These are phyloP conservation scores for Lichtheimia corymbifera DNA, from an alignment of 371 early-diverging fungal species.

Conservation along the genomic window DNA sequence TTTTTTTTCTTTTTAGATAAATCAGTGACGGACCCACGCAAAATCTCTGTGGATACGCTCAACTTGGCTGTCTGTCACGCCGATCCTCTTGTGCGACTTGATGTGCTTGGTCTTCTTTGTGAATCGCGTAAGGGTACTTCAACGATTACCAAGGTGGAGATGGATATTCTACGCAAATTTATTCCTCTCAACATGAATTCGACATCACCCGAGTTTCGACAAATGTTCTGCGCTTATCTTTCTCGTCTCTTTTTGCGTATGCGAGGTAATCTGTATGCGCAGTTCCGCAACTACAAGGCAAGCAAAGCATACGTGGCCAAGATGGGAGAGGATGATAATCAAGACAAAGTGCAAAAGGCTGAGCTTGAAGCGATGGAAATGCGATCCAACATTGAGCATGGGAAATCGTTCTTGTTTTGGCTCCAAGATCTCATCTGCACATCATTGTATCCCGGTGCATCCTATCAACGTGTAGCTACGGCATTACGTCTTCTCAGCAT, in stretches of 20 bases:
- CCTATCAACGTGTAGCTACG: slow-evolving; percentile 64
- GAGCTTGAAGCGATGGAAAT: slow-evolving; percentile 16
- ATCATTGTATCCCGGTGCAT: slow-evolving; percentile 62
- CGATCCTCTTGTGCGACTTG: slow-evolving; percentile 76
- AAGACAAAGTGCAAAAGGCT: slow-evolving; percentile 15
- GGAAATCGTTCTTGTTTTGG: slow-evolving; percentile 42
- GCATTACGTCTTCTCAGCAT: slow-evolving; percentile 47
- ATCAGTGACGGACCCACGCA: slow-evolving; percentile 11
- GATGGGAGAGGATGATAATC: slow-evolving; percentile 6
- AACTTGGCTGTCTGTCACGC: slow-evolving; percentile 69
- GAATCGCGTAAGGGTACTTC: slow-evolving; percentile 71
- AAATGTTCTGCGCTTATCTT: slow-evolving; percentile 64
- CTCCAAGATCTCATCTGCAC: slow-evolving; percentile 35
- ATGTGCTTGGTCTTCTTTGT: slow-evolving; percentile 80
- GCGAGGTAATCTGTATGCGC: slow-evolving; percentile 52
- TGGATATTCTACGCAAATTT: slow-evolving; percentile 57
- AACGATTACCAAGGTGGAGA: slow-evolving; percentile 58
- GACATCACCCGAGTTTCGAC: slow-evolving; percentile 81
- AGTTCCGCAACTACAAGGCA: slow-evolving; percentile 35
- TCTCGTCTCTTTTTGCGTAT: slow-evolving; percentile 57
- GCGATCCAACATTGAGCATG: slow-evolving; percentile 24
- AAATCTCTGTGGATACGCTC: slow-evolving; percentile 38
- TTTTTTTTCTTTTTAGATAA: slow-evolving; percentile 12
- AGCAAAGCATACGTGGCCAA: slow-evolving; percentile 25
- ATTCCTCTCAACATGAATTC: slow-evolving; percentile 70